phyloP scores from a whole-genome alignment of 2,329 filamentous ascomycete genomes.

The Gyromitra esculenta region DNA sequence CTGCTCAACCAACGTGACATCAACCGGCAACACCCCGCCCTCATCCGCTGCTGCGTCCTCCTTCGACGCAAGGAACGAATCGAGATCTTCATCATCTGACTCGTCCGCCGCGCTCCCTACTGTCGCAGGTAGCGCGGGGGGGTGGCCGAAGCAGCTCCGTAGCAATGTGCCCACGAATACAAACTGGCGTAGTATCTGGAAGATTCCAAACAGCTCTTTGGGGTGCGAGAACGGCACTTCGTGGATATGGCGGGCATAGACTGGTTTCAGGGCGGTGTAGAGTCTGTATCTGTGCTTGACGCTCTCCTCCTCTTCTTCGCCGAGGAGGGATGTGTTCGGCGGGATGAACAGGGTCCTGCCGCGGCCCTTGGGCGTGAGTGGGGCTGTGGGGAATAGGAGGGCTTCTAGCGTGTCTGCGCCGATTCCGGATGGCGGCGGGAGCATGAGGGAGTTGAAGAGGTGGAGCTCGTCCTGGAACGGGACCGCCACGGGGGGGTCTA shows the following conservation, averaged over 20 bases:
- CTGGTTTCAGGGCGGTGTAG: slow-evolving; percentile 73
- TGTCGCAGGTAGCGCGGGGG: background rate
- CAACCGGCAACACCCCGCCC: slow-evolving; percentile 39
- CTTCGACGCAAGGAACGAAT: slow-evolving; percentile 10
- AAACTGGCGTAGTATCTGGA: slow-evolving; percentile 76
- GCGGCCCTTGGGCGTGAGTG: background rate
- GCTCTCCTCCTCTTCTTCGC: slow-evolving; percentile 53
- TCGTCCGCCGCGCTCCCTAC: slow-evolving; percentile 6
- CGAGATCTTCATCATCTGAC: background rate
- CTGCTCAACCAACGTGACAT: slow-evolving; percentile 51
- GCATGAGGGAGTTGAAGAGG: slow-evolving; percentile 51
- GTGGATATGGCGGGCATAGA: slow-evolving; percentile 73
- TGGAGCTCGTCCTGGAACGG: slow-evolving; percentile 62
- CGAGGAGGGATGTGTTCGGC: slow-evolving; percentile 10
- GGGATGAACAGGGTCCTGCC: slow-evolving; percentile 31
- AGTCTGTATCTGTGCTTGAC: slow-evolving; percentile 68
- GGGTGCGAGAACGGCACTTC: slow-evolving; percentile 81
- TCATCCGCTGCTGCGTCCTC: slow-evolving; percentile 43
- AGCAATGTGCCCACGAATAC: slow-evolving; percentile 74
- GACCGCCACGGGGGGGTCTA: slow-evolving; percentile 78
- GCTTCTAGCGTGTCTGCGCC: slow-evolving; percentile 50
- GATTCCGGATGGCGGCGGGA: slow-evolving; percentile 50
- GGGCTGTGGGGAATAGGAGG: slow-evolving; percentile 53
- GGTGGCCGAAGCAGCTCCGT: slow-evolving; percentile 66
- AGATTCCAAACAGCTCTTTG: slow-evolving; percentile 75